Percentiles rank a stretch among this genome's conserved stretches.
Evolutionary conservation across 148 eudicot genomes (phyloP).

Genomic region (Rhododendron ovatum): DNA sequence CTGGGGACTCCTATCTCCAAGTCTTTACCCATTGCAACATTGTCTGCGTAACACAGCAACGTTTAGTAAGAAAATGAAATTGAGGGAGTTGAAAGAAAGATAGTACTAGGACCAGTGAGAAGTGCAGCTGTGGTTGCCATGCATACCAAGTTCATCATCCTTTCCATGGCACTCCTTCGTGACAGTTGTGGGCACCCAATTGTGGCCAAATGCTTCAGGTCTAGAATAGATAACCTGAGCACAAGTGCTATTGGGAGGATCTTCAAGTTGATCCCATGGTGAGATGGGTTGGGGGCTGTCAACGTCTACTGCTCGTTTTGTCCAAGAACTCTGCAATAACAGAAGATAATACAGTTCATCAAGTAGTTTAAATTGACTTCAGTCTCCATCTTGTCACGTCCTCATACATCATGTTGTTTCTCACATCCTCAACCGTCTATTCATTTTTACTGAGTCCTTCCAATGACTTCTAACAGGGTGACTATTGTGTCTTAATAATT

Average conservation of each 20-base stretch:
- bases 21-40: conserved; percentile 46
- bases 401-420: not conserved
- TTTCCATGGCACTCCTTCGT: conserved; percentile 26
- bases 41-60: conserved; percentile 19
- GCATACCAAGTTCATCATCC: conserved; percentile 41
- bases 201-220: conserved; percentile 42
- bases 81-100: not conserved
- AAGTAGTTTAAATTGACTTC: conserved; percentile 3
- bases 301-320: conserved; percentile 65
- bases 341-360: not conserved
- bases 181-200: conserved; percentile 45
- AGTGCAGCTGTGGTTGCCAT: not conserved
- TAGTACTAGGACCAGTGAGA: not conserved
- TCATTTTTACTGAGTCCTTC: not conserved
- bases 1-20: conserved; percentile 41
- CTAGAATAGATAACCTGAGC: conserved; percentile 60
- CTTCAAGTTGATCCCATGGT: conserved; percentile 47
- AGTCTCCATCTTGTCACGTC: not conserved
- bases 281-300: conserved; percentile 48
- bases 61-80: conserved; percentile 4
- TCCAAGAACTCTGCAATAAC: conserved; percentile 71
- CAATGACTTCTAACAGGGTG: not conserved
- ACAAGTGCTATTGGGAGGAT: conserved; percentile 67
- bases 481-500: not conserved
- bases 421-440: not conserved